A percentile compares a stretch with the other conserved stretches of the same genome.
Conservation (phyloP, 129 eudicot genomes). For the Pulicaria dysenterica region DNA sequence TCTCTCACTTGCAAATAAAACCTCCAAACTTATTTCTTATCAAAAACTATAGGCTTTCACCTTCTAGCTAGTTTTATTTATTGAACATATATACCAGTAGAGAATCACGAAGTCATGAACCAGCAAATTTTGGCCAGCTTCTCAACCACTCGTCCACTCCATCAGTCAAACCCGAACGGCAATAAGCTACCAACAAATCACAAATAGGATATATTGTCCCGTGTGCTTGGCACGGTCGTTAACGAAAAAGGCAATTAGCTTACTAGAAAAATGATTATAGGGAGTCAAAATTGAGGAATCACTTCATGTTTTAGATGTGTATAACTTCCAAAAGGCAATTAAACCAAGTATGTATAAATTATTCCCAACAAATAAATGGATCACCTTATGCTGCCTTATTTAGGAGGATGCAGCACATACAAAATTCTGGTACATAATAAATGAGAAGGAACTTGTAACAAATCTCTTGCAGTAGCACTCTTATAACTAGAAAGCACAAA, state of each 20-base stretch:
- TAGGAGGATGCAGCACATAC: constrained; percentile 28
- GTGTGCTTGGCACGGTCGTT: no score
- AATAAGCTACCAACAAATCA: not conserved
- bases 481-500: not conserved
- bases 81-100: no score
- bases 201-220: not conserved
- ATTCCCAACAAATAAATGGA: constrained; percentile 34
- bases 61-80: no score
- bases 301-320: constrained; percentile 10
- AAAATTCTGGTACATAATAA: constrained; percentile 33
- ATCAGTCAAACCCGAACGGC: constrained; percentile 5
- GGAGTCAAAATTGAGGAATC: constrained; percentile 21
- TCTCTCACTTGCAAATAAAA: no score
- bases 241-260: not conserved
- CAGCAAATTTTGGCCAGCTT: constrained; percentile 1
- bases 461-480: constrained; percentile 23
- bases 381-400: constrained; percentile 43
- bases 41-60: no score
- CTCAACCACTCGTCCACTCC: not conserved
- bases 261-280: not conserved
- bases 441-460: constrained; percentile 17
- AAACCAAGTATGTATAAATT: constrained; percentile 24
- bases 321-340: constrained; percentile 12
- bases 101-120: not conserved
- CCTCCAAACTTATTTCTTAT: no score